Evolutionary conservation across 176 grass and related monocot genomes (phyloP), one percentile per base, ranked within the genome.

Genomic region (Oryza nivara): DNA sequence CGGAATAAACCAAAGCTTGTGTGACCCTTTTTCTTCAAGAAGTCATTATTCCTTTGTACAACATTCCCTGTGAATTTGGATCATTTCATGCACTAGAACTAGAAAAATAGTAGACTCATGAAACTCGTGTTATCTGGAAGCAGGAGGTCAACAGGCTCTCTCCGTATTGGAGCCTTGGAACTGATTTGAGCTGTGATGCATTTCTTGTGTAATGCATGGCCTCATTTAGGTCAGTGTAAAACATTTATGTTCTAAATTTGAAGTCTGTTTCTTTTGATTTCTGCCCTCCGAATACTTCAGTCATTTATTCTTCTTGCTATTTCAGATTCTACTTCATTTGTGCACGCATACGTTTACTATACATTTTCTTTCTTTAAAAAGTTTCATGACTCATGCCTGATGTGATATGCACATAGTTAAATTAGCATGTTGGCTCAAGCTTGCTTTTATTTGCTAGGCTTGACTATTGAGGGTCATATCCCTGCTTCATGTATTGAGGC

Each of bases 101-200:
- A 85, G 61, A 88, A 65, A 30, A 48, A 84, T 84, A 86, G 44
- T 82, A 88, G 84, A 93, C 95, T 98, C 87, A 98, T 95, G 90
- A 81, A 91, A 88, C 82, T 95, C 90, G 84, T 96, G 90, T 92
- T 96, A 89, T 94, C 90, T 96, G 88, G 91, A 86, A 94, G 93
- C 93, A 99, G 97, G 93, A 92, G 84, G 65, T 83, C 87, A 92
- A 93, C 85, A 71, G 88, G 87, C 92, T 91, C 87, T 93, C 82
- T 90, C 85, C 76, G 47, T 92, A 74, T 92, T 86, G 90, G 80
- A 64, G 28, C 70, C 75, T 67, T 90, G 88, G 88, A 95, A 86
- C 86, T 93, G 89, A 89, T 78, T 91, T 98, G 89, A 85, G 89
- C 84, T 89, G 84, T 82, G 81, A 90, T 92, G 92, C 93, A 95